Base-by-base conservation (phyloP, 441 rosid species). In the Capsella rubella region DNA sequence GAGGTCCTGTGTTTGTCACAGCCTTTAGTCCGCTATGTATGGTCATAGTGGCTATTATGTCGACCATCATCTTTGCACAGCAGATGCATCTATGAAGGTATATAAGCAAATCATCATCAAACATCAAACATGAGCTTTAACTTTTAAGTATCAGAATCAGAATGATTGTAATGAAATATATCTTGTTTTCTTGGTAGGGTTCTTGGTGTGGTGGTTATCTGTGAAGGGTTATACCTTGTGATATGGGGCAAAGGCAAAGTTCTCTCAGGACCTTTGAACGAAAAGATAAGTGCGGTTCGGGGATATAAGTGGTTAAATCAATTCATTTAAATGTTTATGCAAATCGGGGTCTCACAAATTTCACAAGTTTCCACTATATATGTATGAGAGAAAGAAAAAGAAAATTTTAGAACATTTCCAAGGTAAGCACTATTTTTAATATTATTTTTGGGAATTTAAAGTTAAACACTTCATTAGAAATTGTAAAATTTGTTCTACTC, bases 1-100 rank as follows among this genome's bases (percentile, higher is more conserved):
- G 89, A 79, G 97, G 97, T 32, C 97, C 97, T 0, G 97, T 94
- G 32, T 94, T 92, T 60, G 94, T 94, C 3, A 82, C 95, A 35
- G 95, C 99, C 39, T 92, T 92, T 16, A 88, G 72, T 74, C 95
- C 97, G 11, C 77, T 94, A 0, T 68, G 90, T 72, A 92, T 89
- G 97, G 85, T 92, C 40, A 82, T 92, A 34, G 97, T 94, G 25
- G 99, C 95, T 0, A 68, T 89, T 57, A 70, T 94, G 87, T 86
- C 97, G 27, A 76, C 92, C 29, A 47, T 90, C 82, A 87, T 92
- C 65, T 85, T 92, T 15, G 86, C 89, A 0, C 95, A 93, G 77
- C 87, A 86, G 69, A 81, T 93, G 90, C 84, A 55, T 65, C 46
- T 94, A 16, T 97, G 99, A 82, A 92, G 98, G 97, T 87, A 21